Conservation (phyloP, 176 grass and related monocot genomes). For the Aegilops tauschii region DNA sequence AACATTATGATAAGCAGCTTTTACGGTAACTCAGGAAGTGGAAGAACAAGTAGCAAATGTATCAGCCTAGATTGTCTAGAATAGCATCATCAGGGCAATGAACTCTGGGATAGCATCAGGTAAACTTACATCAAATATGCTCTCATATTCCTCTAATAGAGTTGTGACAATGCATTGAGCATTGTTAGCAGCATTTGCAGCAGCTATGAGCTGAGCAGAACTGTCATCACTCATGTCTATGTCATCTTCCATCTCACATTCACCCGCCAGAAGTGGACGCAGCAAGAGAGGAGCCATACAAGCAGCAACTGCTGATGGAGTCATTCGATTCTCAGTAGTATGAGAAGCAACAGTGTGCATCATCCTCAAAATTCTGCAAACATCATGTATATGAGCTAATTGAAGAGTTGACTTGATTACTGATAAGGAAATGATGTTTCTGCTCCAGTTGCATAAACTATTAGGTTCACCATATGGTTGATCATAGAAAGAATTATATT, state of each 20-base stretch:
- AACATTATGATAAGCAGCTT: conserved; percentile 12
- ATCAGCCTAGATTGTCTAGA: conserved; percentile 12
- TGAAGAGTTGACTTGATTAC: conserved; percentile 2
- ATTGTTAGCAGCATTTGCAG: conserved; percentile 96
- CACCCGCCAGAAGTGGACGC: conserved; percentile 93
- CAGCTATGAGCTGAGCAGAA: conserved; percentile 98
- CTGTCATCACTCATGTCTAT: conserved; percentile 69
- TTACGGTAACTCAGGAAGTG: background rate
- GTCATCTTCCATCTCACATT: conserved; percentile 98
- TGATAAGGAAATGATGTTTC: conserved; percentile 1
- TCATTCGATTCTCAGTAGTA: conserved; percentile 92
- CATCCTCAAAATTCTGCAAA: conserved; percentile 91
- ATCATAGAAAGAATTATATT: background rate
- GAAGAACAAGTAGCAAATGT: background rate
- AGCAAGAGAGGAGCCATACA: conserved; percentile 99
- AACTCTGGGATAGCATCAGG: conserved; percentile 22
- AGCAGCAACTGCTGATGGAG: conserved; percentile 87
- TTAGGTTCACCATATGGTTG: background rate
- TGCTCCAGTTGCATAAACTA: conserved; percentile 17
- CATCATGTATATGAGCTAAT: conserved; percentile 19
- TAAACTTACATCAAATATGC: conserved; percentile 85
- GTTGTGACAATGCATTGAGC: conserved; percentile 88
- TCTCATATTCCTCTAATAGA: conserved; percentile 88
- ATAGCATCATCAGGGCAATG: conserved; percentile 4
- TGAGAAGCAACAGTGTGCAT: conserved; percentile 85